A percentile compares a stretch with the other conserved stretches of the same genome.
Conservation (phyloP, 78 protist genomes). For the Chrysochromulina tobinii region DNA sequence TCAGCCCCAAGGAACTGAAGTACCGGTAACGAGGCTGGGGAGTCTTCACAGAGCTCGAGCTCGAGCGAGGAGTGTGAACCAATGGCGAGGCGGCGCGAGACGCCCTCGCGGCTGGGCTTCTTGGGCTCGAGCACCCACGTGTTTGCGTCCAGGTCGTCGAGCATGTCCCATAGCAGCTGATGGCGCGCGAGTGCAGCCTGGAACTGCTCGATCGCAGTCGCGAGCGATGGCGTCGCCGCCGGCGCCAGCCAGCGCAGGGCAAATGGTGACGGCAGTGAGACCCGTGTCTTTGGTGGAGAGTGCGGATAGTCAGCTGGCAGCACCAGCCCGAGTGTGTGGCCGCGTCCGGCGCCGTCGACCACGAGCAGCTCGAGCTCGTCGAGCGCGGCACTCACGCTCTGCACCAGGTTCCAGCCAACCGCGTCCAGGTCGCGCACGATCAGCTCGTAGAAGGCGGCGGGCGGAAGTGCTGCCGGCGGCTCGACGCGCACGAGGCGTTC, state of each 20-base stretch:
- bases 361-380: neutral
- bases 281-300: neutral
- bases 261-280: neutral
- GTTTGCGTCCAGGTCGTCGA: conserved; percentile 11
- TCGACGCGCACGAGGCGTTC: neutral
- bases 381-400: neutral
- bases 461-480: neutral
- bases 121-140: neutral
- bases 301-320: neutral
- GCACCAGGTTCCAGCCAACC: neutral
- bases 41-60: neutral
- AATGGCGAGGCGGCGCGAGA: neutral
- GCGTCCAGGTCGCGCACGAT: neutral
- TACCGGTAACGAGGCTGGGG: neutral
- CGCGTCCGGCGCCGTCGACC: neutral
- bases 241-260: neutral
- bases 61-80: neutral
- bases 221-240: neutral
- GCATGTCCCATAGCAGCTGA: neutral
- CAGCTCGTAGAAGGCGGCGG: neutral
- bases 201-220: neutral
- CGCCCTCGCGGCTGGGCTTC: neutral
- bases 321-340: neutral
- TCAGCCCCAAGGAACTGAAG: neutral
- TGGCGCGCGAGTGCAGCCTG: neutral